Base-by-base conservation (phyloP, 495 filamentous ascomycete species). In the Pseudevernia furfuracea region DNA sequence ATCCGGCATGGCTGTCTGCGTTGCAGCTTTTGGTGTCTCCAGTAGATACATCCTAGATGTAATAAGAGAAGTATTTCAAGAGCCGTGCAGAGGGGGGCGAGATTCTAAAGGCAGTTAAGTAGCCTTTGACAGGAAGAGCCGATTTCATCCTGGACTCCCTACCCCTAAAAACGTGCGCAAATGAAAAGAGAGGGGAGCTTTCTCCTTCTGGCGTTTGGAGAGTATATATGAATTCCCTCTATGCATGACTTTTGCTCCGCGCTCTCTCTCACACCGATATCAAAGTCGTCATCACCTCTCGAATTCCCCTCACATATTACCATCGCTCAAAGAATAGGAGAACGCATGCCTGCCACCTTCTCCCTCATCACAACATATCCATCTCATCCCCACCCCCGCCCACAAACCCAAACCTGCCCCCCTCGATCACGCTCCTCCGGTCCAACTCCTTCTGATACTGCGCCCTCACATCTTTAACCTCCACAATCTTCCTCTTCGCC, bases 391-490 rank as follows among this genome's bases (percentile, higher is more conserved):
- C 71, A 68, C 37, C 70, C 73, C 77, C 70, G 61, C 76, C 72
- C 23, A 79, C 79, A 71, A 88, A 84, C 61, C 84, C 81, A 79
- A 81, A 89, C 66, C 84, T 77, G 12, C 85, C 86, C 32, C 77
- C 76, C 70, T 85, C 82, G 66, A 88, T 80, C 34, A 82, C 75
- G 60, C 79, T 84, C 44, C 83, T 85, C 57, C 89, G 81, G 74
- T 98, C 95, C 69, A 97, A 77, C 74, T 97, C 92, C 23, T 79
- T 81, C 73, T 94, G 89, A 76, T 94, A 97, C 71, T 89, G 87
- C 70, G 86, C 88, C 67, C 90, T 82, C 30, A 97, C 76, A 72
- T 96, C 92, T 10, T 85, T 87, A 23, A 97, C 77, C 21, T 89
- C 95, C 25, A 97, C 82, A 19, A 97, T 72, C 19, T 63, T 70